Base-by-base conservation (phyloP, 768 basidiomycete species). In the Fomitopsis serialis region DNA sequence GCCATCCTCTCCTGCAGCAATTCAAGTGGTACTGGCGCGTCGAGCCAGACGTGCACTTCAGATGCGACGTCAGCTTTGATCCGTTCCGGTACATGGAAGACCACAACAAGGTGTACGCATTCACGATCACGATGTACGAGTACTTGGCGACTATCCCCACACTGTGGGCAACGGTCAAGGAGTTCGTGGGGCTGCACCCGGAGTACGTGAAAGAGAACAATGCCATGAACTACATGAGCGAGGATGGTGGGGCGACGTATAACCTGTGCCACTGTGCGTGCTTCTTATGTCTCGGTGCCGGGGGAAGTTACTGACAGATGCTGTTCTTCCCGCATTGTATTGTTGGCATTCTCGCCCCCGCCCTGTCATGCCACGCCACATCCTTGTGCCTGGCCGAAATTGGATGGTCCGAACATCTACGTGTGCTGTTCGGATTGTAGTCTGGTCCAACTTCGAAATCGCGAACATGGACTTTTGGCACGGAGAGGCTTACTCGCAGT, bases 401-500 rank as follows among this genome's bases (percentile, higher is more conserved):
- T n/a, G 6, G n/a, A 22, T 42, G 7, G 5, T 17, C 22, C 42
- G 42, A 10, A 17, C 42, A 7, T 17, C 17, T 12, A 6, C 6
- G 29, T 32, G 29, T 32, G 29, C 17, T 17, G 23, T 32, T 23
- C 21, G 13, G 24, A 45, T 32, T 36, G 23, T 55, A 79, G 78
- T 81, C 69, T 83, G 82, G 82, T 77, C 73, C 55, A 85, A 84
- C 67, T 85, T 85, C 60, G 83, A 89, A 70, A 96, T 98, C 54
- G 92, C 82, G 2, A 82, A 86, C 62, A 82, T 97, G 75, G 84
- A 91, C 58, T 90, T 96, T 65, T 96, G 92, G 90, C 74, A 92
- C 53, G 75, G 79, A 1, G 84, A 91, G 58, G 87, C 90, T 0
- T 98, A 97, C 69, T 78, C 80, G 60, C 78, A 81, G 45, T 95